phyloP scores from a whole-genome alignment of 495 filamentous ascomycete species.

The Immersiella caudata region DNA sequence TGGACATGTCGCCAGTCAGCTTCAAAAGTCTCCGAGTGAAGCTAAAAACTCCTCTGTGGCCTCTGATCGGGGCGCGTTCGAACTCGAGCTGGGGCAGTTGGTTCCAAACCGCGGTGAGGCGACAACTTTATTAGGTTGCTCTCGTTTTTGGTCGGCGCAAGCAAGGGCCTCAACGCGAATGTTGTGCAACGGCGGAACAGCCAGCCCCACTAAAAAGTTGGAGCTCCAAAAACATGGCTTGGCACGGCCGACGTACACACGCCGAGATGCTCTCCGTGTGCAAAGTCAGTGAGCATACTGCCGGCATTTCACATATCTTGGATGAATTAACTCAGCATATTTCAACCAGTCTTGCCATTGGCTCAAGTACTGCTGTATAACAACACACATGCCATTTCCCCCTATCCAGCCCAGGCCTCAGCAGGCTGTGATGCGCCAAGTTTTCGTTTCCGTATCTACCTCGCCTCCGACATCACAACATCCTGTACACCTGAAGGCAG shows the following conservation, averaged over 20 bases:
- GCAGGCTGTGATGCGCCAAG: not conserved
- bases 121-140: not conserved
- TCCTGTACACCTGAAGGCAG: conserved; percentile 48
- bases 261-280: no score
- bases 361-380: not conserved
- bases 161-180: conserved; percentile 4
- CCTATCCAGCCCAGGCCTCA: not conserved
- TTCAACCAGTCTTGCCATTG: no score
- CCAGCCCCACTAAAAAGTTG: conserved; percentile 8
- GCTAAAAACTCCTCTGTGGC: not conserved
- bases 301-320: no score
- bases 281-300: no score
- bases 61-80: no score
- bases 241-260: not conserved
- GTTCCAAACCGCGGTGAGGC: not conserved
- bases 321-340: no score
- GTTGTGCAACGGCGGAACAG: not conserved
- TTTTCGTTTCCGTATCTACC: conserved; percentile 10
- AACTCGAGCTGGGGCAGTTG: not conserved
- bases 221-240: not conserved
- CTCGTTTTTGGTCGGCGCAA: not conserved
- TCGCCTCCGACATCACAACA: conserved; percentile 46
- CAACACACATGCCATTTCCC: not conserved
- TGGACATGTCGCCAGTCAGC: conserved; percentile 41
- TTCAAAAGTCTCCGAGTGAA: not conserved